Evolutionary conservation across 192 early-diverging fungal genomes (phyloP), one percentile per base, ranked within the genome.

Genomic region (Coemansia erecta): DNA sequence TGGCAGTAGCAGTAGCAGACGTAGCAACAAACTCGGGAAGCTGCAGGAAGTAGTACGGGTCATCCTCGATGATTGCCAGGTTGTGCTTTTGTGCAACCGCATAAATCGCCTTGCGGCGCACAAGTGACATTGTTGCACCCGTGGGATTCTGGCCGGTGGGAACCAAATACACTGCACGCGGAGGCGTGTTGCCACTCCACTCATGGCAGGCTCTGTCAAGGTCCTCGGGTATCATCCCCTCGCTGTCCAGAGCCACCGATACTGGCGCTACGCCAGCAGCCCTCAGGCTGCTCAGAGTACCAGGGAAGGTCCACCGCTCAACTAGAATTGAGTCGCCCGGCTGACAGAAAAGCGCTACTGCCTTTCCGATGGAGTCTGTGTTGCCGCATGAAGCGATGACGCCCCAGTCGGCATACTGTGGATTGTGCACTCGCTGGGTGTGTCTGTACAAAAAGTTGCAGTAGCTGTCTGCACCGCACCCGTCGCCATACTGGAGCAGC

Each of bases 41-140:
- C 70, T 95, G 94, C 37, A 98, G 61, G 61, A 91, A 95, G 60
- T 91, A 94, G 62, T 98, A 98, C 24, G 95, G 94, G 65, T 96
- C 95, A 55, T 98, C 95, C 74, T 98, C 95, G 18, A 95, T 71
- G 50, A 98, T 97, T 18, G 93, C 75, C 23, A 98, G 63, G 56
- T 93, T 80, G 64, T 90, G 89, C 61, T 86, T 81, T 44, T 80
- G 82, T 4, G 87, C 87, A 43, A 95, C 81, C 13, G 82, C 74
- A 60, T 97, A 97, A 9, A 98, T 84, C 24, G 75, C 68, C 53
- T 83, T 83, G 50, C 92, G 92, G 17, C 95, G 85, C 24, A 85
- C 88, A 10, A 87, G 60, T 3, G 89, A 85, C 49, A 92, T 89
- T 66, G 85, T 90, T 17, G 82, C 82, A 21, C 95, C 95, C 0